Evolutionary conservation across 2,329 filamentous ascomycete genomes (phyloP).

Genomic region (Fusarium sp.): DNA sequence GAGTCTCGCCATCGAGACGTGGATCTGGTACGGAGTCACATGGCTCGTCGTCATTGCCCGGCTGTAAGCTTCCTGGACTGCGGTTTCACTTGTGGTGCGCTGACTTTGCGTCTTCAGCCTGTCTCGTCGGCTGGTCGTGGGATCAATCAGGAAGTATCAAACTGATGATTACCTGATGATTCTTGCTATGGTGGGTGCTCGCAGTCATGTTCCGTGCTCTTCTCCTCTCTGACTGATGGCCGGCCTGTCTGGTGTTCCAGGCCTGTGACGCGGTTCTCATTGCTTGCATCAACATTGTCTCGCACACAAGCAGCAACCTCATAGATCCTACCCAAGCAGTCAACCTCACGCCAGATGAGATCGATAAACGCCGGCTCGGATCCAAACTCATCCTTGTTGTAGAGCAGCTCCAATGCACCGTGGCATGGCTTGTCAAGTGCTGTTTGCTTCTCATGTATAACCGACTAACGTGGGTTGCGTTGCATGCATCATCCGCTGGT

Average conservation of each 20-base stretch:
- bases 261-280: not conserved
- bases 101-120: not conserved
- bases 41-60: not conserved
- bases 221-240: not conserved
- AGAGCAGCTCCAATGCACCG: not conserved
- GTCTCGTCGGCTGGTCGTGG: conserved; percentile 1
- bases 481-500: not conserved
- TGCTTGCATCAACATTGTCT: not conserved
- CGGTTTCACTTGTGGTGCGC: not conserved
- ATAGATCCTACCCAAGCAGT: not conserved
- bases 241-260: not conserved
- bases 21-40: conserved; percentile 3
- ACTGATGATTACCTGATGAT: not conserved
- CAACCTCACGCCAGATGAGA: not conserved
- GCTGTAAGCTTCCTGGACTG: not conserved
- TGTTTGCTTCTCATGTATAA: not conserved
- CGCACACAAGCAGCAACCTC: not conserved
- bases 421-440: not conserved
- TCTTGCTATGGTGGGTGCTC: not conserved
- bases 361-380: not conserved
- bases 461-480: not conserved
- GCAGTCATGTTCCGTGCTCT: not conserved
- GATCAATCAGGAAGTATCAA: not conserved
- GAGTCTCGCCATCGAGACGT: not conserved
- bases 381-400: not conserved